Conservation (phyloP, 192 early-diverging fungal species). For the Backusella mclennaniae region DNA sequence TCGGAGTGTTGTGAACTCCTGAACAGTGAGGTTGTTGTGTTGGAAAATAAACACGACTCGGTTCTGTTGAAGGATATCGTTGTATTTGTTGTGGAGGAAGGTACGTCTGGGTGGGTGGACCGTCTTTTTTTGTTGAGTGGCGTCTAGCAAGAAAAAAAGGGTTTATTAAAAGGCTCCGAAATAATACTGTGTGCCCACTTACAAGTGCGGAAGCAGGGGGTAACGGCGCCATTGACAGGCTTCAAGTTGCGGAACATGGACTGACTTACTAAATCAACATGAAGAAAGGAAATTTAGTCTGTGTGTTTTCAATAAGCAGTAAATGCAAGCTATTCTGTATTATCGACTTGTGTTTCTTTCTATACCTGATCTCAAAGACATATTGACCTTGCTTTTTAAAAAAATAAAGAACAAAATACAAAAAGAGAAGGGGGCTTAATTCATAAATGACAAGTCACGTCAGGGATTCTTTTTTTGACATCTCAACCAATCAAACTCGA, state of each 20-base stretch:
- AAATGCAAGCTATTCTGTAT: neutral
- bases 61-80: conserved; percentile 43
- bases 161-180: neutral
- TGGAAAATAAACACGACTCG: conserved; percentile 53
- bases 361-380: conserved; percentile 11
- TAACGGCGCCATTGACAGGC: conserved; percentile 5
- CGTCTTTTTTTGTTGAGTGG: conserved; percentile 14
- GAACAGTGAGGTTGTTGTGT: conserved; percentile 59
- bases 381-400: neutral
- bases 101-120: conserved; percentile 42
- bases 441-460: neutral
- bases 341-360: neutral
- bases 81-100: conserved; percentile 48
- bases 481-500: too few relatives aligned
- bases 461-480: neutral
- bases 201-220: conserved; percentile 1
- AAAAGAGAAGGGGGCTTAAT: neutral
- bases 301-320: neutral
- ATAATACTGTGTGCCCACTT: neutral
- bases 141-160: conserved; percentile 3
- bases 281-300: neutral
- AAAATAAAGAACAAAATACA: neutral
- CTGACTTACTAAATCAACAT: neutral
- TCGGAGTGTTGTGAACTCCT: conserved; percentile 50
- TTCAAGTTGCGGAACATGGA: conserved; percentile 8